Conservation (phyloP, 345 rosid species). For the Arabidopsis arenosa region DNA sequence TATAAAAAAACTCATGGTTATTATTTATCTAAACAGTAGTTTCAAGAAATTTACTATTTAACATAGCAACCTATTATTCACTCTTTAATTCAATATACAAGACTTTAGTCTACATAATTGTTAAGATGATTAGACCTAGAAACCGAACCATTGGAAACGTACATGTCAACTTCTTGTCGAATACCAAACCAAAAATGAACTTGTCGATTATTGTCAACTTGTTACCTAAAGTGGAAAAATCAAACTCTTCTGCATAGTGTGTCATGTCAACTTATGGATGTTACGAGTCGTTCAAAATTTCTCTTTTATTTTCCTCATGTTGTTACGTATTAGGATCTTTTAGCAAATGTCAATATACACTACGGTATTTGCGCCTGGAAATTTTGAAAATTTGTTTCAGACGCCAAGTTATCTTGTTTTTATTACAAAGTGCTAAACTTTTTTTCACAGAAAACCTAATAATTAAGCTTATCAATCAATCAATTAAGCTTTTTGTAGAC, state of each 20-base stretch:
- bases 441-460: slow-evolving; percentile 8
- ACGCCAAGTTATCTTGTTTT: not conserved
- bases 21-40: not conserved
- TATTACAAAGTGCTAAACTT: slow-evolving; percentile 12
- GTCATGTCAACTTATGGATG: slow-evolving; percentile 19
- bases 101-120: not conserved
- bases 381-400: not conserved
- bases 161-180: slow-evolving; percentile 20
- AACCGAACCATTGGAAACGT: slow-evolving; percentile 26
- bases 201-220: slow-evolving; percentile 30
- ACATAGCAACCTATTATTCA: not conserved
- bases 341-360: slow-evolving; percentile 12
- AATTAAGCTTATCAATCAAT: slow-evolving; percentile 37
- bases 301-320: not conserved
- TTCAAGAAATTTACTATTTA: not conserved
- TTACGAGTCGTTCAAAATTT: not conserved
- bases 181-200: not conserved
- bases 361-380: not conserved
- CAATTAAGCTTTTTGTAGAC: slow-evolving; percentile 25
- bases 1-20: not conserved
- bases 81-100: not conserved
- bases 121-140: slow-evolving; percentile 27
- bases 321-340: not conserved
- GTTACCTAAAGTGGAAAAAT: slow-evolving; percentile 36
- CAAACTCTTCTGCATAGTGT: not conserved